Conservation (phyloP, 345 rosid genomes). For the Cardamine chenopodiifolia region DNA sequence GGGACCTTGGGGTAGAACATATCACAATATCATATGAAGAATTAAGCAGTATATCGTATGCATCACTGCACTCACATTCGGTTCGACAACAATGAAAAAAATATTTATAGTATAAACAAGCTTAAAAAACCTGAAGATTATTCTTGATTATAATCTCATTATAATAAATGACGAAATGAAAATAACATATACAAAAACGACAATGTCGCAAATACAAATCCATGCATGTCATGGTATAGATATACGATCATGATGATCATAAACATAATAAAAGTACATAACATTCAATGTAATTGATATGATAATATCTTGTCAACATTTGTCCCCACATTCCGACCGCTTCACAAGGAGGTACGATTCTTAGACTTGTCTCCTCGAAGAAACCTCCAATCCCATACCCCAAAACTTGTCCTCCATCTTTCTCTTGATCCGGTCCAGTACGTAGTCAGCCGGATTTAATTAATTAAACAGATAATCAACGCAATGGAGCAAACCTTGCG, state of each 20-base stretch:
- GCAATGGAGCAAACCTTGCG: constrained; percentile 72
- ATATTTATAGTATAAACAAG: not conserved
- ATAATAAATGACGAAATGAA: not conserved
- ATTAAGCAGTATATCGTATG: not conserved
- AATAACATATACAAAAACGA: constrained; percentile 40
- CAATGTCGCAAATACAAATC: constrained; percentile 28
- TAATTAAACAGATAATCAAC: constrained; percentile 34
- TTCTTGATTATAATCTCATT: constrained; percentile 1
- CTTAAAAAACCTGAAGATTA: not conserved
- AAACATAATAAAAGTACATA: constrained; percentile 34
- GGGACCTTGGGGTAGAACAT: not conserved
- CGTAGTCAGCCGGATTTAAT: not conserved
- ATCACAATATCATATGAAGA: not conserved
- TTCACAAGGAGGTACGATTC: constrained; percentile 34
- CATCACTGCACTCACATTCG: not conserved
- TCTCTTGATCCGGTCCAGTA: not conserved
- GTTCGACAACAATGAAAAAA: not conserved
- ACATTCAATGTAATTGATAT: constrained; percentile 19
- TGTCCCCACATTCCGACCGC: constrained; percentile 39
- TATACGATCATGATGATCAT: constrained; percentile 6
- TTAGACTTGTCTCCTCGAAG: constrained; percentile 40
- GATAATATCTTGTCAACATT: constrained; percentile 38
- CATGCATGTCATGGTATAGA: constrained; percentile 29
- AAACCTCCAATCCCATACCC: constrained; percentile 49
- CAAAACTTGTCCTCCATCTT: constrained; percentile 8